Base-by-base conservation (phyloP, 163 green algal genomes). In the Volvox carteri region DNA sequence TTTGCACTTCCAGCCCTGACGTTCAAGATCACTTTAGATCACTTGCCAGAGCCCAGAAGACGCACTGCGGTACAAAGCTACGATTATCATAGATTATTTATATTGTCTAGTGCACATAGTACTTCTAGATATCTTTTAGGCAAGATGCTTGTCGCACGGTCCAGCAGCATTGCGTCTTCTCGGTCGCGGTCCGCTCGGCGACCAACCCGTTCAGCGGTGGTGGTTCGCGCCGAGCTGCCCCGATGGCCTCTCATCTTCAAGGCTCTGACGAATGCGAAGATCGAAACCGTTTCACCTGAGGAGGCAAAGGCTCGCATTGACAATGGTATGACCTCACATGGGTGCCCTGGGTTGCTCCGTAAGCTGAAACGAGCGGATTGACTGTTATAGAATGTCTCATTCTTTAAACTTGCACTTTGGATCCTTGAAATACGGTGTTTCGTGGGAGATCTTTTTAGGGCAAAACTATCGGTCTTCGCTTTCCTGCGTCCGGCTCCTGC, bases 221-320 rank as follows among this genome's bases (percentile, higher is more conserved):
- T 86, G 30, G 62, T 78, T 0, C 50, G 30, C 14, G 65, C 80
- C 30, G 42, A 94, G n/a, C 30, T 87, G 46, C 81, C 81, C 0
- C 81, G 81, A 23, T 87, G 81, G 81, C 81, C 81, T 0, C 4
- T 80, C 4, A 42, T 87, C 2, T 87, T 87, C 25, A 54, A 56
- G 44, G 7, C 52, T n/a, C 48, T 87, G 21, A 87, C 81, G 0
- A 23, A 72, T 46, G 67, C 65, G 1, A 87, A 87, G 81, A 12
- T 87, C 4, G 35, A 72, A 37, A 60, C 67, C 5, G 76, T 86
- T 35, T 76, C 56, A 25, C 78, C 78, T 1, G 30, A 86, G 78
- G 78, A 86, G 78, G 78, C 78, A 5, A 76, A 75, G 41, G 56
- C 41, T 0, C 81, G 81, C 33, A 42, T 87, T 1, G 48, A 79